Conservation (phyloP, 2,329 filamentous ascomycete genomes). For the Pseudogymnoascus sp. region DNA sequence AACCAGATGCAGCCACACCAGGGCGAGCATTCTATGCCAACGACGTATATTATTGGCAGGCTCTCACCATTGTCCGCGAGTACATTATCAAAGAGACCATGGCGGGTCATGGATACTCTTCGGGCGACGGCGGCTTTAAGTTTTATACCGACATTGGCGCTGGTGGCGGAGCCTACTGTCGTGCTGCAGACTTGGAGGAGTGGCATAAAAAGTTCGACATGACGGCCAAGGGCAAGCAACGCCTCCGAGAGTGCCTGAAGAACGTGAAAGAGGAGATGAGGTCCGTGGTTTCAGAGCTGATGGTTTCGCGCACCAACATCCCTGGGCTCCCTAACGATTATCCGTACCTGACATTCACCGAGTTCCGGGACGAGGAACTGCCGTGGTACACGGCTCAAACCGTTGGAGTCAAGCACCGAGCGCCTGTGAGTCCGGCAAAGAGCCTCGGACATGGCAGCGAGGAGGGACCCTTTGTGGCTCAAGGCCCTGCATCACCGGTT, state of each 20-base stretch:
- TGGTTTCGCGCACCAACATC: conserved; percentile 12
- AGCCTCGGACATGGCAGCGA: background rate
- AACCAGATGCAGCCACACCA: conserved; percentile 14
- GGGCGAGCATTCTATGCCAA: conserved; percentile 22
- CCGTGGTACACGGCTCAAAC: conserved; percentile 40
- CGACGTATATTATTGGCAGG: conserved; percentile 27
- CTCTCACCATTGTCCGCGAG: conserved; percentile 21
- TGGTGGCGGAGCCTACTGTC: conserved; percentile 17
- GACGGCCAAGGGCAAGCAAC: conserved; percentile 16
- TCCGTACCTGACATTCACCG: conserved; percentile 53
- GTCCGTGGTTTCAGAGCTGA: conserved; percentile 16
- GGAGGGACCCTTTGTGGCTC: background rate
- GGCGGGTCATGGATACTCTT: conserved; percentile 17
- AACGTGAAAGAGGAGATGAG: conserved; percentile 17
- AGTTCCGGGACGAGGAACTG: conserved; percentile 50
- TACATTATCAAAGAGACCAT: conserved; percentile 17
- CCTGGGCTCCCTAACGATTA: background rate
- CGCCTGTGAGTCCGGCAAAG: background rate
- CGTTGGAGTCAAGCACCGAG: background rate
- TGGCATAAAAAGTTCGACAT: conserved; percentile 20
- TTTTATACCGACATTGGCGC: conserved; percentile 21
- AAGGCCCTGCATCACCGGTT: background rate
- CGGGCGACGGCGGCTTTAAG: conserved; percentile 21
- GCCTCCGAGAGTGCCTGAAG: conserved; percentile 13
- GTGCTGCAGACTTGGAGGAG: conserved; percentile 9